A percentile compares a stretch with the other conserved stretches of the same genome.
Conservation (phyloP, 768 basidiomycete species). For the Sporobolomyces phaffii region DNA sequence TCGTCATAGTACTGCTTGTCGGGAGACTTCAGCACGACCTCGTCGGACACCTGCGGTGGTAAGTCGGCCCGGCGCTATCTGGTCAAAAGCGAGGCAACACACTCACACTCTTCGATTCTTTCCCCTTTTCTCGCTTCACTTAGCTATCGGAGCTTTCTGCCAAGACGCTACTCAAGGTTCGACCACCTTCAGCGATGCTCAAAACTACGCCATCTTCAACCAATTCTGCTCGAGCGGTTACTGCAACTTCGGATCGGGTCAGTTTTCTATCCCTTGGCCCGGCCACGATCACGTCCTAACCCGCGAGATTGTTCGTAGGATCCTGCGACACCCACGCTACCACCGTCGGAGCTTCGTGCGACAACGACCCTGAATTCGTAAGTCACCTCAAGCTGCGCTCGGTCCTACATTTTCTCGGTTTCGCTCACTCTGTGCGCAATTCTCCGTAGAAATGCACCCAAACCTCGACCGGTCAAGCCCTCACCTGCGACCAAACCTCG, state of each 20-base stretch:
- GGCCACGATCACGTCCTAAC: too few relatives aligned
- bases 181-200: not conserved
- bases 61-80: too few relatives aligned
- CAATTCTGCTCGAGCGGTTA: slow-evolving; percentile 17
- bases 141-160: slow-evolving; percentile 8
- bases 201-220: slow-evolving; percentile 25
- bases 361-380: not conserved
- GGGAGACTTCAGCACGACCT: not conserved
- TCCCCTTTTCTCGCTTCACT: too few relatives aligned
- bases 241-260: slow-evolving; percentile 27
- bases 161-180: slow-evolving; percentile 10
- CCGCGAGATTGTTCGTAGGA: too few relatives aligned
- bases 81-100: too few relatives aligned
- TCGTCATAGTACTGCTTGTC: not conserved
- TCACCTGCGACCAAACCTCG: not conserved
- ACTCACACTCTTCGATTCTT: too few relatives aligned
- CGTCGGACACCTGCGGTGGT: slow-evolving; percentile 22
- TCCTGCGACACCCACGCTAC: not conserved
- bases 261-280: too few relatives aligned
- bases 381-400: not conserved
- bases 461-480: not conserved
- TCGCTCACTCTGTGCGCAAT: not conserved
- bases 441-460: not conserved
- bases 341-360: not conserved
- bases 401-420: not conserved